Base-by-base conservation (phyloP, 805 yeast genomes). In the Scheffersomyces spartinae region DNA sequence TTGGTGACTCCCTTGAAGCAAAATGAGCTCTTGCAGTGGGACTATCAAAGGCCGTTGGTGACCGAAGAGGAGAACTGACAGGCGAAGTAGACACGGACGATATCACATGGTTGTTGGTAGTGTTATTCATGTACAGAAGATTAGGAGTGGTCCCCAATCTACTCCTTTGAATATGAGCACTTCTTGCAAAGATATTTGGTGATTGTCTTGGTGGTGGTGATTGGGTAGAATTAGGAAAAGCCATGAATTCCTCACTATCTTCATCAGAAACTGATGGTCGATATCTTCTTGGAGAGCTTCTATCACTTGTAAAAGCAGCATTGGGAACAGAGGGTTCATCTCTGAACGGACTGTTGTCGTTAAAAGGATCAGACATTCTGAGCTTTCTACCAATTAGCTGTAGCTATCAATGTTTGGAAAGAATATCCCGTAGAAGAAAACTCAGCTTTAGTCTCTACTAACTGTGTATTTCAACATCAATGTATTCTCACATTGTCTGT, bases 1-100 rank as follows among this genome's bases (percentile, higher is more conserved):
- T 67, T 17, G 94, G 91, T 0, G 93, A 75, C 46, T 81, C 86
- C 36, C 71, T 52, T 27, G 70, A 55, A 3, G 91, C 76, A 39
- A 66, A 77, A 26, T 65, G 68, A 21, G 82, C 74, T 49, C 93
- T 62, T 7, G 79, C 71, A 6, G 81, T 70, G 8, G 56, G 27
- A 4, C 34, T 40, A 24, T n/a, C n/a, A n/a, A n/a, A n/a, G n/a
- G n/a, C n/a, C n/a, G n/a, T n/a, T n/a, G n/a, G n/a, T n/a, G n/a
- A n/a, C n/a, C n/a, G n/a, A n/a, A n/a, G n/a, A n/a, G n/a, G n/a
- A n/a, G n/a, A n/a, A n/a, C n/a, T n/a, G n/a, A n/a, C n/a, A n/a
- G n/a, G n/a, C n/a, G n/a, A n/a, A n/a, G n/a, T n/a, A n/a, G n/a
- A n/a, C n/a, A n/a, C n/a, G n/a, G n/a, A n/a, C n/a, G n/a, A n/a